Conservation (phyloP, 495 filamentous ascomycete species). For the Coniosporium apollinis region DNA sequence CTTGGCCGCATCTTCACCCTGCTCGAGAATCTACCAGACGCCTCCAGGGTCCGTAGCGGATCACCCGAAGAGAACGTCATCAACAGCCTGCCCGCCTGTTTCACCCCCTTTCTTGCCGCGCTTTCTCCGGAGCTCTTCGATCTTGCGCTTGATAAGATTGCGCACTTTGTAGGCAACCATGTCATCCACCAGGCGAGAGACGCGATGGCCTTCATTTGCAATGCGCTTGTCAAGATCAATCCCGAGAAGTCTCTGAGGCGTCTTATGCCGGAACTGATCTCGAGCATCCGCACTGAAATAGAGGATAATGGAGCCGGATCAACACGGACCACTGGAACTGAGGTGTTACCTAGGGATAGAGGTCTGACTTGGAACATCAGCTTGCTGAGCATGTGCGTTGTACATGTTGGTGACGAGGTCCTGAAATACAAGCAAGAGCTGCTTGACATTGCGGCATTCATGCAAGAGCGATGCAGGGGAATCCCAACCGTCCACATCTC, state of each 20-base stretch:
- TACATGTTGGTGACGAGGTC: slow-evolving; percentile 83
- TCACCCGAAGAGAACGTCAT: slow-evolving; percentile 95
- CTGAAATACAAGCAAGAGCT: slow-evolving; percentile 75
- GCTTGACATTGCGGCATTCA: slow-evolving; percentile 80
- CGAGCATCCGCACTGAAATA: slow-evolving; percentile 89
- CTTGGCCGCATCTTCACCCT: slow-evolving; percentile 90
- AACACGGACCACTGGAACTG: slow-evolving; percentile 78
- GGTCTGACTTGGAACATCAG: slow-evolving; percentile 94
- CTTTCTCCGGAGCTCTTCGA: slow-evolving; percentile 91
- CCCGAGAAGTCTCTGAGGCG: slow-evolving; percentile 81
- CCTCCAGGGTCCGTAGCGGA: slow-evolving; percentile 65
- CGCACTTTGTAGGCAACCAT: slow-evolving; percentile 82
- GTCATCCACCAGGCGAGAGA: slow-evolving; percentile 95
- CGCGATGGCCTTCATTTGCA: slow-evolving; percentile 98
- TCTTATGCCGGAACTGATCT: slow-evolving; percentile 74
- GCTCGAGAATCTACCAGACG: slow-evolving; percentile 86
- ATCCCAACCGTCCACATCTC: slow-evolving; percentile 90
- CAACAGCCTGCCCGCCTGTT: slow-evolving; percentile 83
- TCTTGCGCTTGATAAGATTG: slow-evolving; percentile 77
- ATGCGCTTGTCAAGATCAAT: slow-evolving; percentile 83
- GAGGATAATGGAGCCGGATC: slow-evolving; percentile 95
- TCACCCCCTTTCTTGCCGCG: slow-evolving; percentile 78
- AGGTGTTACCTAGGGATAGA: slow-evolving; percentile 82
- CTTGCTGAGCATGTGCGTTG: slow-evolving; percentile 95
- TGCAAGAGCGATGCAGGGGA: slow-evolving; percentile 87